Conservation (phyloP, 2,329 filamentous ascomycete species). For the Colletotrichum higginsianum region DNA sequence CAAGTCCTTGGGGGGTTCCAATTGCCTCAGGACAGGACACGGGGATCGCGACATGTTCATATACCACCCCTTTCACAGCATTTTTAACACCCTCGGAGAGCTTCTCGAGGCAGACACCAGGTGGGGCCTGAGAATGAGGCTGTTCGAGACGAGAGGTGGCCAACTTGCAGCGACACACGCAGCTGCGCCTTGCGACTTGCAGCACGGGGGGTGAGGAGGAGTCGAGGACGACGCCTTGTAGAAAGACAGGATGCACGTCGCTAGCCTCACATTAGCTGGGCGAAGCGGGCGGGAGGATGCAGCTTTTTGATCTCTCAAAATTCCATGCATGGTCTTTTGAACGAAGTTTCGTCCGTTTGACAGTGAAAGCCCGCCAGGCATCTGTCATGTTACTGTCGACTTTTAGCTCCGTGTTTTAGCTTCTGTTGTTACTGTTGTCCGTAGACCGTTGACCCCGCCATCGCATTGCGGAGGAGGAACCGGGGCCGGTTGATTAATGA, state of each 20-base stretch:
- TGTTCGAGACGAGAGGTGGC: not conserved
- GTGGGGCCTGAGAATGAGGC: not conserved
- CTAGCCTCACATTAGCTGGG: conserved; percentile 25
- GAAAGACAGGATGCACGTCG: conserved; percentile 1
- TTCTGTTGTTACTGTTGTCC: not conserved
- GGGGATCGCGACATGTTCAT: not conserved
- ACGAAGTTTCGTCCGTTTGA: not conserved
- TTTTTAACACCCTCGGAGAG: not conserved
- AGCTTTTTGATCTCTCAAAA: not conserved
- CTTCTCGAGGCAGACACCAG: not conserved
- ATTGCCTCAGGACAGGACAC: not conserved
- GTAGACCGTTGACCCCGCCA: not conserved
- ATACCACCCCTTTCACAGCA: conserved; percentile 11
- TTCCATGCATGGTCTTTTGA: not conserved
- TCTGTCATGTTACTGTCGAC: not conserved
- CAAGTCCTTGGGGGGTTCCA: not conserved
- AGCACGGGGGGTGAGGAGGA: not conserved
- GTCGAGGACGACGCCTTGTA: conserved; percentile 10
- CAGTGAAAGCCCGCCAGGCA: not conserved
- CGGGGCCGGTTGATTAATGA: conserved; percentile 18
- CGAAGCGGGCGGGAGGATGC: conserved; percentile 25
- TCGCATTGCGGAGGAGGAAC: not conserved
- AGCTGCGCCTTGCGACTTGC: conserved; percentile 22
- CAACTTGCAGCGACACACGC: conserved; percentile 5
- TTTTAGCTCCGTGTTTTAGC: not conserved